Percentiles rank a stretch among this genome's conserved stretches.
Evolutionary conservation across 768 basidiomycete species (phyloP).

Genomic region (Rhodosporidiobolus sp.): DNA sequence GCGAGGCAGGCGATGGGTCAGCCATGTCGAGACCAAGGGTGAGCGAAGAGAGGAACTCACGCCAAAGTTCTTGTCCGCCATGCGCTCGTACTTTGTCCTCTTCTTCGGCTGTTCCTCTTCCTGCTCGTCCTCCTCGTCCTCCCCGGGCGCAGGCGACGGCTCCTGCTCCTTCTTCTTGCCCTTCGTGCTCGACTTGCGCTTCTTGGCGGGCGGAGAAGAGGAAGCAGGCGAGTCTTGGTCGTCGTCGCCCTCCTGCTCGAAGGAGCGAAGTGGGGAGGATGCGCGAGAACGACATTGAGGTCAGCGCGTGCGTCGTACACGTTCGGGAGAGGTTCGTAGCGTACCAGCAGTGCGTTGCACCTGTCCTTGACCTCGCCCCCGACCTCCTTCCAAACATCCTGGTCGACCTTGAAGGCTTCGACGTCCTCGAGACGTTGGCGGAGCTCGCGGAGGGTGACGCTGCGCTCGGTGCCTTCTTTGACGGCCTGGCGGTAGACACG

Average conservation of each 20-base stretch:
- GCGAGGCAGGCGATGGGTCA: too few relatives aligned
- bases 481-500: background rate
- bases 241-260: background rate
- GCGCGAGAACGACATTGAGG: background rate
- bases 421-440: background rate
- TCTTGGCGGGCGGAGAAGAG: background rate
- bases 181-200: background rate
- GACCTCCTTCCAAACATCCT: background rate
- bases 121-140: background rate
- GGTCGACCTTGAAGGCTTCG: background rate
- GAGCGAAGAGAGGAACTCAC: conserved; percentile 2
- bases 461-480: too few relatives aligned
- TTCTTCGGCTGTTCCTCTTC: background rate
- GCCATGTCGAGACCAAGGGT: background rate
- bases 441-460: background rate
- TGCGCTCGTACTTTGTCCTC: conserved; percentile 6
- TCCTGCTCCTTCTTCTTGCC: background rate
- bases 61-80: conserved; percentile 3
- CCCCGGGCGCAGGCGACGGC: background rate
- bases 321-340: background rate
- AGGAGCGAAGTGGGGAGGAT: background rate
- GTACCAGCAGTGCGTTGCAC: background rate
- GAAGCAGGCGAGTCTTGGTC: background rate
- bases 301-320: background rate
- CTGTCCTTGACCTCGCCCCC: too few relatives aligned